phyloP scores from a whole-genome alignment of 495 filamentous ascomycete genomes.

The Recurvomyces mirabilis region DNA sequence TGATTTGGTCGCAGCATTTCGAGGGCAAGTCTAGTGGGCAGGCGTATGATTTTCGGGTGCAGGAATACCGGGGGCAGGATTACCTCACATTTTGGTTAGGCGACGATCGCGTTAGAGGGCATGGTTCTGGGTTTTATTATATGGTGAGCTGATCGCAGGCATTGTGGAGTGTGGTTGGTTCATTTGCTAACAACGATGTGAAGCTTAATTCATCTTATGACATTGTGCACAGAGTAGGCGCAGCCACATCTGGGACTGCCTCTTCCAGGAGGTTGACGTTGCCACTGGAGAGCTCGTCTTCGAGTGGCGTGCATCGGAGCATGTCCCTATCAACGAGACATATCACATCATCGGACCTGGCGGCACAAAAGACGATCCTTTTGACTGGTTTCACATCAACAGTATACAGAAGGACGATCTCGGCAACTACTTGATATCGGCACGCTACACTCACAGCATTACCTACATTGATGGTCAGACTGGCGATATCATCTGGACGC shows the following conservation, averaged over 20 bases:
- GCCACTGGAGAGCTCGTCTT: conserved; percentile 28
- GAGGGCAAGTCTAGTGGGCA: conserved; percentile 13
- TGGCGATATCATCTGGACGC: conserved; percentile 22
- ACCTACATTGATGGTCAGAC: conserved; percentile 24
- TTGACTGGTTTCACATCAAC: conserved; percentile 31
- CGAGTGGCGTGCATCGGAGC: conserved; percentile 34
- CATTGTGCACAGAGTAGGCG: conserved; percentile 8
- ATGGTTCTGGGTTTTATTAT: conserved; percentile 40
- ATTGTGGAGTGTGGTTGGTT: too few species aligned
- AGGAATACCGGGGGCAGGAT: conserved; percentile 15
- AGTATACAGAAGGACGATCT: conserved; percentile 26
- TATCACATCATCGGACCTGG: conserved; percentile 11
- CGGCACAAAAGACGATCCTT: conserved; percentile 17
- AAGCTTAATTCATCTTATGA: conserved; percentile 19
- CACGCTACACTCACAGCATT: conserved; percentile 21
- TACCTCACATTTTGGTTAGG: conserved; percentile 43
- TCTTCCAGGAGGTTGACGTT: conserved; percentile 28
- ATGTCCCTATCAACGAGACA: conserved; percentile 25
- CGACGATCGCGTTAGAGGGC: conserved; percentile 36
- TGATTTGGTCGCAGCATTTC: conserved; percentile 15
- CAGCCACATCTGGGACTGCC: conserved; percentile 20
- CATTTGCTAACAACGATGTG: neutral
- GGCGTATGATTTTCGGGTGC: conserved; percentile 21
- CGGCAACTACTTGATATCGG: conserved; percentile 27
- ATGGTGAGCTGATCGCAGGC: conserved; percentile 34